These are phyloP conservation scores for Phanerodontia chrysosporium DNA, from an alignment of 768 basidiomycete genomes.

Conservation along the genomic window DNA sequence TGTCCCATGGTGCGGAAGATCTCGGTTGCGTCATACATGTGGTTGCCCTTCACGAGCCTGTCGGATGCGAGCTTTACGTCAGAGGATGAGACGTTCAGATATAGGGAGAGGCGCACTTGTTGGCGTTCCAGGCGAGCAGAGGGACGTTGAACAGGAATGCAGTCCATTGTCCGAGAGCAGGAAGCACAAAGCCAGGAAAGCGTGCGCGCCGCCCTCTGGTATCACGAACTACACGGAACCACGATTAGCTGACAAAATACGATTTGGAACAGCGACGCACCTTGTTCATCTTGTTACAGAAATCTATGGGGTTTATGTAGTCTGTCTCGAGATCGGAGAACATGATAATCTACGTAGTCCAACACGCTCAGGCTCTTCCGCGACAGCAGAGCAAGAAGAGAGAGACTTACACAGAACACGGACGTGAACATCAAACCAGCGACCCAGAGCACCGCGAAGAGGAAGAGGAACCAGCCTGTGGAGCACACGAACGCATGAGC, in stretches of 20 bases:
- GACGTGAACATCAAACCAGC: slow-evolving; percentile 95
- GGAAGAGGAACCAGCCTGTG: slow-evolving; percentile 85
- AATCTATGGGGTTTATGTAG: slow-evolving; percentile 99
- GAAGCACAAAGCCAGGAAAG: slow-evolving; percentile 86
- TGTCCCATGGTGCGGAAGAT: slow-evolving; percentile 92
- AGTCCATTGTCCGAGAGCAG: slow-evolving; percentile 92
- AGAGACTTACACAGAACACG: slow-evolving; percentile 96
- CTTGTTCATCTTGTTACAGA: slow-evolving; percentile 98
- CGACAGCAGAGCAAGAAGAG: neutral
- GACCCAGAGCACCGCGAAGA: slow-evolving; percentile 93
- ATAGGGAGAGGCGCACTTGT: slow-evolving; percentile 65
- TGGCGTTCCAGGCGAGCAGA: slow-evolving; percentile 82
- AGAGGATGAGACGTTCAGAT: neutral
- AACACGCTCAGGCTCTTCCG: neutral
- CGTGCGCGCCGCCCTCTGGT: slow-evolving; percentile 93
- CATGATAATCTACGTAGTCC: slow-evolving; percentile 87
- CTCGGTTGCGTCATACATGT: slow-evolving; percentile 99
- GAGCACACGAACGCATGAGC: neutral
- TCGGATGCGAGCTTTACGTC: neutral
- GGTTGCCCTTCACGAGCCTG: slow-evolving; percentile 87
- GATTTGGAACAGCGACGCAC: slow-evolving; percentile 41
- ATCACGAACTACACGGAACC: slow-evolving; percentile 73
- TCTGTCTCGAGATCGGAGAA: slow-evolving; percentile 99
- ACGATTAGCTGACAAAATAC: neutral
- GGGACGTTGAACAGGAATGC: slow-evolving; percentile 90